phyloP scores from a whole-genome alignment of 2,329 filamentous ascomycete genomes.

The Tolypocladium ovalisporum region DNA sequence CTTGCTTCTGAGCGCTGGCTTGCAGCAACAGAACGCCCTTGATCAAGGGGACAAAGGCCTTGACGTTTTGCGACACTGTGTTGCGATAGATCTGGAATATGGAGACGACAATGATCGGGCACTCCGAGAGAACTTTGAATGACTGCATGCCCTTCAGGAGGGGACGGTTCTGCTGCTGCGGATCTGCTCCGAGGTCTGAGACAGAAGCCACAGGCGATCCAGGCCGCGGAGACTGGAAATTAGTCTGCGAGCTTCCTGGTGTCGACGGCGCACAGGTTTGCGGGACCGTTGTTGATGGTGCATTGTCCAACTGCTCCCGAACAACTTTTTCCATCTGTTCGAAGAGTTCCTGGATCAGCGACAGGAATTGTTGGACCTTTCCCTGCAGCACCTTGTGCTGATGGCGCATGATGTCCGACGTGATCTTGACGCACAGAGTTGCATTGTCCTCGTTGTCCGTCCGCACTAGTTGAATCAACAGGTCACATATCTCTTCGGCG shows the following conservation, averaged over 20 bases:
- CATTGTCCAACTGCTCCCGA: constrained; percentile 85
- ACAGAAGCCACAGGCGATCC: constrained; percentile 80
- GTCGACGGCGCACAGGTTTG: constrained; percentile 53
- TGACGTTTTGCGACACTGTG: constrained; percentile 75
- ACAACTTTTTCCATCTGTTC: constrained; percentile 91
- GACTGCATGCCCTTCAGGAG: constrained; percentile 93
- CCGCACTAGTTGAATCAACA: constrained; percentile 78
- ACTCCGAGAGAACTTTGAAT: constrained; percentile 96
- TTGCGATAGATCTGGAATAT: constrained; percentile 88
- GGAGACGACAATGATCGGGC: constrained; percentile 96
- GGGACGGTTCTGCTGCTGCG: constrained; percentile 70
- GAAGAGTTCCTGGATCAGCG: constrained; percentile 91
- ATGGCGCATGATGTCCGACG: constrained; percentile 92
- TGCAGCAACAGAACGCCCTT: constrained; percentile 82
- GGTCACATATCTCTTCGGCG: constrained; percentile 78
- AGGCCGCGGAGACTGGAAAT: constrained; percentile 79
- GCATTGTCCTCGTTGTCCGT: constrained; percentile 98
- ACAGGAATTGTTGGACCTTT: constrained; percentile 82
- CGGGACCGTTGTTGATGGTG: constrained; percentile 42
- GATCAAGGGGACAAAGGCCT: constrained; percentile 85
- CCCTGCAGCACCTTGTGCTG: constrained; percentile 69
- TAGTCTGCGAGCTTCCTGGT: constrained; percentile 52
- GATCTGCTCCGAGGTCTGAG: constrained; percentile 69
- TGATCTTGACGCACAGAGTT: constrained; percentile 94
- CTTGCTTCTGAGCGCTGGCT: constrained; percentile 85